Evolutionary conservation across 192 early-diverging fungal genomes (phyloP).

Genomic region (Umbelopsis sp.): DNA sequence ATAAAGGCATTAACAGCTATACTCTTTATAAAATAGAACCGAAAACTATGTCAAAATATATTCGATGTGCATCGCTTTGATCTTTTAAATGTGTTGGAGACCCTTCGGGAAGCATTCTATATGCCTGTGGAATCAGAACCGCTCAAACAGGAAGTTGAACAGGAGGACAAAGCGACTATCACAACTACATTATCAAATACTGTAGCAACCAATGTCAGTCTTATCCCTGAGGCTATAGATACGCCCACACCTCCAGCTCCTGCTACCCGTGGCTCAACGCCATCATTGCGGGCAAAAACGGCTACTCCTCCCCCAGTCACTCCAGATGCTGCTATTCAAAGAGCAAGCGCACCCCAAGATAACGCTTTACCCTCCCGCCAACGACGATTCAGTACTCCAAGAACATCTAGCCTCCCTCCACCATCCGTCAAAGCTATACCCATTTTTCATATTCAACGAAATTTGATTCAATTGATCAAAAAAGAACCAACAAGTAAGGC

Average conservation of each 20-base stretch:
- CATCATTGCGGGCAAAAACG: neutral
- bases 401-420: neutral
- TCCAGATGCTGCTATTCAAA: neutral
- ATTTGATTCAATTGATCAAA: neutral
- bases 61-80: slow-evolving; percentile 28
- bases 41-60: slow-evolving; percentile 24
- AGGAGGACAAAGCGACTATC: neutral
- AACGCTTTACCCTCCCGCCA: neutral
- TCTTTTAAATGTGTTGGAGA: slow-evolving; percentile 25
- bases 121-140: neutral
- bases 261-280: neutral
- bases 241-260: neutral
- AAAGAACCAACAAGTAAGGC: neutral
- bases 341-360: neutral
- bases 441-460: neutral
- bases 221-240: neutral
- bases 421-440: neutral
- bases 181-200: neutral
- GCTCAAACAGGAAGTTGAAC: neutral
- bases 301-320: neutral
- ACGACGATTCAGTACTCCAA: neutral
- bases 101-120: slow-evolving; percentile 17
- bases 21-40: neutral
- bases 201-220: neutral
- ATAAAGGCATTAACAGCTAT: too few species aligned